Evolutionary conservation across 768 basidiomycete genomes (phyloP), one percentile per base, ranked within the genome.

Genomic region (Lentinula lateritia): DNA sequence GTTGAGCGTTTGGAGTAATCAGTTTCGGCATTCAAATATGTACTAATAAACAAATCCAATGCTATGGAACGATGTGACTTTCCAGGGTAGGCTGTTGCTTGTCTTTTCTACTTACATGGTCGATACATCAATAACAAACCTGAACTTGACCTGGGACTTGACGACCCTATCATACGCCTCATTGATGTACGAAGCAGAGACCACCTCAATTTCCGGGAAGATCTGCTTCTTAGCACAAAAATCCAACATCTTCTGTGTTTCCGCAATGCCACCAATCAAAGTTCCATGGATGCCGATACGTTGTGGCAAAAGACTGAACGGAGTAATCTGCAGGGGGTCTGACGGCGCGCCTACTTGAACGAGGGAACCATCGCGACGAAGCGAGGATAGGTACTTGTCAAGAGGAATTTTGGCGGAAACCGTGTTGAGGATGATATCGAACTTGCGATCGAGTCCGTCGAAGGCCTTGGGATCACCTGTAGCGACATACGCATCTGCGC

Each of bases 401-500:
- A 65, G 48, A 63, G 66, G 50, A 70, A 68, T 2, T 66, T 46
- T 59, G 6, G 58, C 58, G 43, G 58, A 59, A 20, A 59, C 50
- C 9, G 50, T 54, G 58, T 59, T 69, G 41, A 82, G 70, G 64
- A 82, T 76, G 35, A 80, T 71, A 66, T 76, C 70, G 35, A 83
- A 65, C 1, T 76, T 75, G 55, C 75, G 69, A 3, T 71, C 62
- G 48, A 66, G 60, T 2, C 63, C 54, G 65, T 71, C 62, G 60
- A 69, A 43, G 70, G 73, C 72, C 66, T 78, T 64, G 75, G 73
- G 7, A 72, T 77, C 72, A 63, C 60, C 59, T 6, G 80, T 81
- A 53, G 74, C 70, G 46, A 81, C 69, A 64, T 79, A 74, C 45
- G 76, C 69, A 38, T 70, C 72, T 0, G 82, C 83, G 5, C 83